Conservation (phyloP, 148 eudicot genomes). For the Dianthus caryophyllus region DNA sequence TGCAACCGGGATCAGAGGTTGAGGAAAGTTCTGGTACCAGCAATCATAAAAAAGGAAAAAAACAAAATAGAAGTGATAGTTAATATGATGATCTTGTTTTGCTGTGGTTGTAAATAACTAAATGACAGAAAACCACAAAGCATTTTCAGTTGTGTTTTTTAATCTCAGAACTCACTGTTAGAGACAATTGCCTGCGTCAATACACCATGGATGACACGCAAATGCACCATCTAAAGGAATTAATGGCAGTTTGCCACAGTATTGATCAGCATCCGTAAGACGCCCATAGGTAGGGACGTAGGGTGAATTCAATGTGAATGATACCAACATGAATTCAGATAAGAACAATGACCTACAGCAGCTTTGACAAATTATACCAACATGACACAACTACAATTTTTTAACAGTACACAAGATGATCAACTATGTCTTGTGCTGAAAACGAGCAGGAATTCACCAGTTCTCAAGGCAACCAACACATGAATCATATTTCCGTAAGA, state of each 20-base stretch:
- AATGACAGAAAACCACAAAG: neutral
- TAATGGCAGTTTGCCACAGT: too few relatives aligned
- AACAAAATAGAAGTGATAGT: neutral
- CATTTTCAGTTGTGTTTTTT: neutral
- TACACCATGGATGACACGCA: neutral
- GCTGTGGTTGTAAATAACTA: neutral
- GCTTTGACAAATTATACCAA: neutral
- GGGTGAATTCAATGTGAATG: neutral
- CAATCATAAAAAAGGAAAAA: neutral
- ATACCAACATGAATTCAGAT: neutral
- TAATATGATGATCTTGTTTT: neutral
- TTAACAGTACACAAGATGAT: neutral
- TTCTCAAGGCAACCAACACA: too few relatives aligned
- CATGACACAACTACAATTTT: neutral
- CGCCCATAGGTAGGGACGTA: too few relatives aligned
- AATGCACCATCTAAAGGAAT: too few relatives aligned
- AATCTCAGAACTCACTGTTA: neutral
- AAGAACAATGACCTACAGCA: neutral
- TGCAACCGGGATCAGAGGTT: neutral
- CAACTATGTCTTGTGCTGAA: neutral
- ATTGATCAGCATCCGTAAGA: too few relatives aligned
- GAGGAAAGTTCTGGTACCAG: neutral
- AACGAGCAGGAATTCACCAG: neutral
- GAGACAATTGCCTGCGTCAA: neutral
- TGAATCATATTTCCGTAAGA: neutral